phyloP scores from a whole-genome alignment of 2,329 filamentous ascomycete genomes.

The Penicillium capsulatum region DNA sequence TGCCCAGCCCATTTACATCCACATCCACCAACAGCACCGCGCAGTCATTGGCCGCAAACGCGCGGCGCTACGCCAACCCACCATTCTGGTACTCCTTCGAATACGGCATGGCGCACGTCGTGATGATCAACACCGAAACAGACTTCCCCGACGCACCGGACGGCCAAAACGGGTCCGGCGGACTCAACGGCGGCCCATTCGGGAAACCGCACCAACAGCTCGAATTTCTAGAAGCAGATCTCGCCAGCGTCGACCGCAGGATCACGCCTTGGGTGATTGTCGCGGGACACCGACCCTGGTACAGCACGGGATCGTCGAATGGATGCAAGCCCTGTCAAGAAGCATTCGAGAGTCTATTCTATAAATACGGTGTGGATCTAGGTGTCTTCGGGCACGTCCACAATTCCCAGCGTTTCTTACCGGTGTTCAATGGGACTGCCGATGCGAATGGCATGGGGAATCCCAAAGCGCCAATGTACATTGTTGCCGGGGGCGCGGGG shows the following conservation, averaged over 20 bases:
- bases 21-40: too few relatives aligned
- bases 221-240: conserved; percentile 6
- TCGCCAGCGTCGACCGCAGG: conserved; percentile 6
- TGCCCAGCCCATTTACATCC: conserved; percentile 15
- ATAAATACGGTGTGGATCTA: conserved; percentile 8
- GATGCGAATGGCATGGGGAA: conserved; percentile 23
- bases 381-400: conserved; percentile 7
- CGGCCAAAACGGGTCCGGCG: background rate
- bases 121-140: conserved; percentile 14
- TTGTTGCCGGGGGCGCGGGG: conserved; percentile 28
- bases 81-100: conserved; percentile 17
- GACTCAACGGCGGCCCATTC: conserved; percentile 7
- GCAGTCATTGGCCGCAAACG: conserved; percentile 7
- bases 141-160: conserved; percentile 9
- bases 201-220: conserved; percentile 3
- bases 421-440: conserved; percentile 4
- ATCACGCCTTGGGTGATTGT: conserved; percentile 10
- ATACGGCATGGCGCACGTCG: conserved; percentile 11
- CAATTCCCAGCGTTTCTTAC: conserved; percentile 2
- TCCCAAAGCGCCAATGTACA: conserved; percentile 25
- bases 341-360: conserved; percentile 2
- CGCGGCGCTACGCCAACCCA: too few relatives aligned
- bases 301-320: conserved; percentile 1
- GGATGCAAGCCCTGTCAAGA: conserved; percentile 1
- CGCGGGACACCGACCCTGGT: conserved; percentile 11